These are phyloP conservation scores for Moricandia arvensis DNA, from an alignment of 345 rosid species.

Conservation along the genomic window DNA sequence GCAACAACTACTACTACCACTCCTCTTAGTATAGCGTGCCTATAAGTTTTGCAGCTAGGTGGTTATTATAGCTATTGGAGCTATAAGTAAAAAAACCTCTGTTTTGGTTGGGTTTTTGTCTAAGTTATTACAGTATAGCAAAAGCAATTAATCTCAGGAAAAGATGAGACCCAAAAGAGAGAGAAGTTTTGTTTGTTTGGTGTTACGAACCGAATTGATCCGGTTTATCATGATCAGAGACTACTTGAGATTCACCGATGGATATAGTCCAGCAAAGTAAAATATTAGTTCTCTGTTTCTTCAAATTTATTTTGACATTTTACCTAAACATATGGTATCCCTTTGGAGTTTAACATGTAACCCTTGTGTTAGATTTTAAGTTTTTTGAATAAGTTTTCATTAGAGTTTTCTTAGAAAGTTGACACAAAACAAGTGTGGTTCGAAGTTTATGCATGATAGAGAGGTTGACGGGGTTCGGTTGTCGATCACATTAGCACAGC, in stretches of 20 bases:
- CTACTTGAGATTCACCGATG: neutral
- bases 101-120: slow-evolving; percentile 19
- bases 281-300: no score
- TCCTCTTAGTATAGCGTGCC: slow-evolving; percentile 62
- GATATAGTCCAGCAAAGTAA: neutral
- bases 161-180: no score
- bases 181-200: slow-evolving; percentile 36
- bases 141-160: slow-evolving; percentile 2
- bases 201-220: slow-evolving; percentile 20
- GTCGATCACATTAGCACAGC: slow-evolving; percentile 1
- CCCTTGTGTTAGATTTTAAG: slow-evolving; percentile 11
- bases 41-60: slow-evolving; percentile 84
- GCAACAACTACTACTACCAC: slow-evolving; percentile 29
- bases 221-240: neutral
- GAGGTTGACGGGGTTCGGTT: slow-evolving; percentile 8
- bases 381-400: neutral
- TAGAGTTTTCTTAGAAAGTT: neutral
- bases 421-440: neutral
- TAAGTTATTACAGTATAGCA: slow-evolving; percentile 26
- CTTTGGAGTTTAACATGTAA: neutral
- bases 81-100: slow-evolving; percentile 5
- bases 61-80: slow-evolving; percentile 35
- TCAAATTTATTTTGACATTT: neutral
- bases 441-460: no score
- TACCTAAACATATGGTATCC: neutral